phyloP scores from a whole-genome alignment of 352 stramenopile genomes.

The Phytophthora meadii region DNA sequence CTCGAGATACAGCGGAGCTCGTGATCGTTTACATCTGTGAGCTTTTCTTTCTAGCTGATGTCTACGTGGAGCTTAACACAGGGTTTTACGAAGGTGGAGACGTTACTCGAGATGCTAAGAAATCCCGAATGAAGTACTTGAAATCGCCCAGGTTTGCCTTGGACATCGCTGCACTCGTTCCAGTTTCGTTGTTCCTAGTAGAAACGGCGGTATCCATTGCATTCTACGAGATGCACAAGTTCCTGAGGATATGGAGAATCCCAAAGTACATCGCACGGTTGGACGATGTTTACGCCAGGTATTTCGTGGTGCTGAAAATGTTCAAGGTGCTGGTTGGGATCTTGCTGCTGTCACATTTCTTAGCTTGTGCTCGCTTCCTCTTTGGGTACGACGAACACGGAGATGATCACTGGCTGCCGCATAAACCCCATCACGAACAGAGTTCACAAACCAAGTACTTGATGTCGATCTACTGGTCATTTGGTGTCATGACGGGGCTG shows the following conservation, averaged over 20 bases:
- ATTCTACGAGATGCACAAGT: constrained; percentile 73
- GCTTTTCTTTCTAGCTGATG: constrained; percentile 57
- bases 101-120: constrained; percentile 54
- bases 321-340: constrained; percentile 67
- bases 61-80: constrained; percentile 75
- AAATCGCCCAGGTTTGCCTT: constrained; percentile 58
- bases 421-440: constrained; percentile 22
- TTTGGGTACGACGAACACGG: constrained; percentile 61
- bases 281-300: constrained; percentile 62
- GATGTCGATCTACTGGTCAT: constrained; percentile 69
- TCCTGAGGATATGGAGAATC: constrained; percentile 52
- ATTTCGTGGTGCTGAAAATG: constrained; percentile 73
- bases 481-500: constrained; percentile 66
- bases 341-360: constrained; percentile 56
- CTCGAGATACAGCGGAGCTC: constrained; percentile 39
- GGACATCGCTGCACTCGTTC: constrained; percentile 54
- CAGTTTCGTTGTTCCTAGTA: constrained; percentile 47
- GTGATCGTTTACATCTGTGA: constrained; percentile 59
- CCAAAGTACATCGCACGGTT: constrained; percentile 63
- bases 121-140: constrained; percentile 61
- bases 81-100: constrained; percentile 76
- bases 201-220: constrained; percentile 27
- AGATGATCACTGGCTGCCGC: constrained; percentile 61
- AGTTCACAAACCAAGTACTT: constrained; percentile 48
- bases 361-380: constrained; percentile 63